These are phyloP conservation scores for Verticillium tricorpus DNA, from an alignment of 2,329 filamentous ascomycete species.

Conservation along the genomic window DNA sequence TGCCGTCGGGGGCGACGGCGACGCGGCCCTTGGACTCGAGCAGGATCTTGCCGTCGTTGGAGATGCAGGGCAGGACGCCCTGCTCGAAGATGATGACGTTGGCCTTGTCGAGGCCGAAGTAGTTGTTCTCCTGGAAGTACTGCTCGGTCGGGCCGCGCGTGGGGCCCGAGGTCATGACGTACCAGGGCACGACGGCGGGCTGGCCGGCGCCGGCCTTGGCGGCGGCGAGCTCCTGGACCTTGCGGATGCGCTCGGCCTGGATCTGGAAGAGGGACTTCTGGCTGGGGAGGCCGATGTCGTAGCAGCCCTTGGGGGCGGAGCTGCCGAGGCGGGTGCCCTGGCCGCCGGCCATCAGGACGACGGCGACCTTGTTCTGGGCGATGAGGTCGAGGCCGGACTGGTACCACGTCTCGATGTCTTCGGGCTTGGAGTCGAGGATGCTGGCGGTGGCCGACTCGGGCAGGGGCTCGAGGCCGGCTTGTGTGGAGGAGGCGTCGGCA, in stretches of 20 bases:
- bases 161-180: slow-evolving; percentile 98
- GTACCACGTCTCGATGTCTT: slow-evolving; percentile 82
- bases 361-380: slow-evolving; percentile 69
- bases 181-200: slow-evolving; percentile 80
- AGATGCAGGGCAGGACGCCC: slow-evolving; percentile 93
- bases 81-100: slow-evolving; percentile 96
- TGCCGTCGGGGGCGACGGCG: slow-evolving; percentile 93
- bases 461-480: slow-evolving; percentile 71
- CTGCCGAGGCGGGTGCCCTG: slow-evolving; percentile 94
- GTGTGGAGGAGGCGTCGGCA: slow-evolving; percentile 40
- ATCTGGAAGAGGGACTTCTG: slow-evolving; percentile 96
- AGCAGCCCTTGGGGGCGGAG: slow-evolving; percentile 95
- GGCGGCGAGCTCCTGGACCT: slow-evolving; percentile 75
- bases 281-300: slow-evolving; percentile 89
- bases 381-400: slow-evolving; percentile 76
- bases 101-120: slow-evolving; percentile 81
- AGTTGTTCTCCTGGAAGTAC: slow-evolving; percentile 85
- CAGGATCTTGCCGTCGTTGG: slow-evolving; percentile 95
- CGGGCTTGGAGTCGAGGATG: slow-evolving; percentile 79
- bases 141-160: slow-evolving; percentile 87
- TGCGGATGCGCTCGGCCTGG: slow-evolving; percentile 89
- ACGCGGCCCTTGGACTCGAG: slow-evolving; percentile 87
- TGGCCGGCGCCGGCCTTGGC: slow-evolving; percentile 53
- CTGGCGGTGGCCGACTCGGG: slow-evolving; percentile 83
- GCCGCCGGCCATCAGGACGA: slow-evolving; percentile 95